Percentiles rank a stretch among this genome's conserved stretches.
These are phyloP conservation scores for Urostyla sp. DNA, from an alignment of 73 alveolate species.

Conservation along the genomic window DNA sequence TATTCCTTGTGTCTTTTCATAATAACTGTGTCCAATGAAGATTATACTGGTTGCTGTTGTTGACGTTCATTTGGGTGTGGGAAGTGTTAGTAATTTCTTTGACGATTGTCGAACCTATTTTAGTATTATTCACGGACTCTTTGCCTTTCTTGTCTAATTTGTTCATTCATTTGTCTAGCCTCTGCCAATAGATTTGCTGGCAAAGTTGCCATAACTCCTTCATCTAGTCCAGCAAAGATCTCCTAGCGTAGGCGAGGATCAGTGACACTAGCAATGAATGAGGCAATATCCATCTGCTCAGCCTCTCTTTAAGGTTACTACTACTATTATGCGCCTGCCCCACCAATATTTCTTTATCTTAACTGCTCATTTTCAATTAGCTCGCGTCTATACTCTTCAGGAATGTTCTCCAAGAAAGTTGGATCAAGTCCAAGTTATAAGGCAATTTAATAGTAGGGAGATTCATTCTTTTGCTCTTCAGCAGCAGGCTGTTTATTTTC, in stretches of 20 bases:
- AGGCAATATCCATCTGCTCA: conserved; percentile 71
- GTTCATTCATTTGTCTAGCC: conserved; percentile 73
- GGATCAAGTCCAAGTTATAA: conserved; percentile 67
- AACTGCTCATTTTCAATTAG: conserved; percentile 46
- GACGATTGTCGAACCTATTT: background rate
- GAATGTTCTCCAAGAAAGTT: conserved; percentile 62
- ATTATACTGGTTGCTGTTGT: background rate
- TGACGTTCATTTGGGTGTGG: conserved; percentile 14
- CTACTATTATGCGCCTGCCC: conserved; percentile 7
- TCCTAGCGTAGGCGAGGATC: conserved; percentile 74
- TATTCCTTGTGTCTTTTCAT: background rate
- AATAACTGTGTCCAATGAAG: conserved; percentile 18
- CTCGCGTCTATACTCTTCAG: conserved; percentile 64
- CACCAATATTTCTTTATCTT: conserved; percentile 56
- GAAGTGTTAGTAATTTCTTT: background rate
- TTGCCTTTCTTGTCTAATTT: conserved; percentile 36
- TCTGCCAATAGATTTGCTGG: conserved; percentile 88
- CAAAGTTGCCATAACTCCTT: conserved; percentile 68
- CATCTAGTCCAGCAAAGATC: conserved; percentile 60
- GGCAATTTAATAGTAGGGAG: conserved; percentile 13
- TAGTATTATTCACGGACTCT: conserved; percentile 13
- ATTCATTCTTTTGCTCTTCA: background rate
- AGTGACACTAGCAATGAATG: conserved; percentile 71
- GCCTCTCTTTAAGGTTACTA: conserved; percentile 46
- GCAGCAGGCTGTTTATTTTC: conserved; percentile 5